Conservation (phyloP, 106 monocot species). For the Alisma plantagoaquatica region DNA sequence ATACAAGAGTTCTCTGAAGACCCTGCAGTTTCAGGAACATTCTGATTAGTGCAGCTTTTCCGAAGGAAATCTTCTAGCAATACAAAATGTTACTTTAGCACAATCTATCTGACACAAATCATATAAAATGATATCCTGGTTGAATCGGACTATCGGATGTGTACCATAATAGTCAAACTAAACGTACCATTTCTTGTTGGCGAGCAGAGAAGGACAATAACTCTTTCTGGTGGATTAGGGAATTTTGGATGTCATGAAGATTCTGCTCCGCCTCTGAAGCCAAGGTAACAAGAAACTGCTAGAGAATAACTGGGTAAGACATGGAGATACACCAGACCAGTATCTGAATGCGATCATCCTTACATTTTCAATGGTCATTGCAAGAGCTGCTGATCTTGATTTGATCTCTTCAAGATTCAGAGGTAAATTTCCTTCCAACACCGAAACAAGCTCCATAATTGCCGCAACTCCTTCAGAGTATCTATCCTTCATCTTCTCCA, state of each 20-base stretch:
- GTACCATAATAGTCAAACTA: background rate
- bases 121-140: too few species aligned
- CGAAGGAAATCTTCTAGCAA: background rate
- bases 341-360: background rate
- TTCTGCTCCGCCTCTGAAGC: conserved; percentile 52
- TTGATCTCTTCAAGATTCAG: conserved; percentile 34
- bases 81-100: background rate
- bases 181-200: conserved; percentile 43
- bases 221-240: conserved; percentile 38
- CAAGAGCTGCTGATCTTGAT: conserved; percentile 16
- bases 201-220: conserved; percentile 30
- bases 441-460: conserved; percentile 34
- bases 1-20: conserved; percentile 34
- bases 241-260: conserved; percentile 28
- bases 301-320: background rate
- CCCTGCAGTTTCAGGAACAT: conserved; percentile 19
- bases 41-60: background rate
- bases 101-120: background rate
- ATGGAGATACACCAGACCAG: background rate
- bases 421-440: conserved; percentile 20
- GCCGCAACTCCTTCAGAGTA: conserved; percentile 31
- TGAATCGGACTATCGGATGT: background rate
- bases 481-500: conserved; percentile 33
- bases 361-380: conserved; percentile 47
- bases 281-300: conserved; percentile 44